These are phyloP conservation scores for Daucus carota DNA, from an alignment of 129 eudicot species.

Conservation along the genomic window DH1_v3.0 NC_030382.2:54356001-54356500, in stretches of 20 bases:
- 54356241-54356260: conserved; percentile 51
- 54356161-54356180: conserved; percentile 67
- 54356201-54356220: not conserved
- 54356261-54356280: conserved; percentile 46
- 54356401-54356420: conserved; percentile 37
- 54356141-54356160: conserved; percentile 36
- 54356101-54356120: not conserved
- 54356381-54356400: conserved; percentile 47
- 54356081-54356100: not conserved
- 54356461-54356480: not conserved
- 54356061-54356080: too few species aligned
- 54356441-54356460: conserved; percentile 44
- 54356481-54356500: too few species aligned
- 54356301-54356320: conserved; percentile 44
- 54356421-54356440: conserved; percentile 54
- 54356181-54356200: conserved; percentile 35
- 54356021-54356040: not conserved
- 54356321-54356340: conserved; percentile 53
- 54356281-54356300: conserved; percentile 49
- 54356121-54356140: not conserved
- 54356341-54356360: conserved; percentile 40
- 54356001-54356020: too few species aligned
- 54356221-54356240: conserved; percentile 31
- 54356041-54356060: not conserved
- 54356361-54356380: conserved; percentile 73